A percentile compares a stretch with the other conserved stretches of the same genome.
Evolutionary conservation across 192 early-diverging fungal species (phyloP).

Genomic region (Coemansia asiatica): DNA sequence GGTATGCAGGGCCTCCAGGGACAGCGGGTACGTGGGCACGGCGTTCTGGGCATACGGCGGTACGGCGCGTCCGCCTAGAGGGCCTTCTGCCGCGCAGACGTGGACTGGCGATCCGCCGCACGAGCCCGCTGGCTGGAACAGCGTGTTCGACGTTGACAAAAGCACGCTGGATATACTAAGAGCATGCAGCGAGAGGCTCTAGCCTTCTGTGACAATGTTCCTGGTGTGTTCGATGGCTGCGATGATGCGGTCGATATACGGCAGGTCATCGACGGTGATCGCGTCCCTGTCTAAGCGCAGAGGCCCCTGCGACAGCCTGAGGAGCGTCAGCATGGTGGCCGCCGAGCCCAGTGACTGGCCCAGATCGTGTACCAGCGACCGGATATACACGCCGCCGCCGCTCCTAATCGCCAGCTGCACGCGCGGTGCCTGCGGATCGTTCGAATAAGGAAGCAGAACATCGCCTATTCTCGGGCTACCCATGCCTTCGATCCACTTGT

Average conservation of each 20-base stretch:
- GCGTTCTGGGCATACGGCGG: slow-evolving; percentile 71
- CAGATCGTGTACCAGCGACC: slow-evolving; percentile 70
- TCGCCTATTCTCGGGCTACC: slow-evolving; percentile 14
- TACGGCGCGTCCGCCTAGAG: slow-evolving; percentile 43
- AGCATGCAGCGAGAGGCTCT: background rate
- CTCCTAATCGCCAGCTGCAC: slow-evolving; percentile 64
- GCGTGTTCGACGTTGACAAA: slow-evolving; percentile 61
- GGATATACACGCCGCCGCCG: slow-evolving; percentile 72
- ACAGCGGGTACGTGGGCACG: slow-evolving; percentile 47
- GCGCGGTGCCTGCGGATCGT: slow-evolving; percentile 30
- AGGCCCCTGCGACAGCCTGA: slow-evolving; percentile 61
- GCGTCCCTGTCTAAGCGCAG: slow-evolving; percentile 55
- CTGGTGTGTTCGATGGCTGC: slow-evolving; percentile 29
- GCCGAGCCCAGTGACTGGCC: slow-evolving; percentile 57
- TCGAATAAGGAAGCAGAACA: slow-evolving; percentile 19
- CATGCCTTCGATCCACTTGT: slow-evolving; percentile 11
- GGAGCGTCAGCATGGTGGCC: slow-evolving; percentile 64
- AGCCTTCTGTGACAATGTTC: background rate
- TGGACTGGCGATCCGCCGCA: slow-evolving; percentile 65
- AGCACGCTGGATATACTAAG: slow-evolving; percentile 24
- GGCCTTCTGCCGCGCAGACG: slow-evolving; percentile 21
- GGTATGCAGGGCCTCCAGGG: slow-evolving; percentile 27
- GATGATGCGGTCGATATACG: slow-evolving; percentile 24
- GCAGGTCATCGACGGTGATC: slow-evolving; percentile 43
- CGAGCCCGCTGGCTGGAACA: slow-evolving; percentile 65